phyloP scores from a whole-genome alignment of 352 stramenopile species.

The Discostella stelligera region DNA sequence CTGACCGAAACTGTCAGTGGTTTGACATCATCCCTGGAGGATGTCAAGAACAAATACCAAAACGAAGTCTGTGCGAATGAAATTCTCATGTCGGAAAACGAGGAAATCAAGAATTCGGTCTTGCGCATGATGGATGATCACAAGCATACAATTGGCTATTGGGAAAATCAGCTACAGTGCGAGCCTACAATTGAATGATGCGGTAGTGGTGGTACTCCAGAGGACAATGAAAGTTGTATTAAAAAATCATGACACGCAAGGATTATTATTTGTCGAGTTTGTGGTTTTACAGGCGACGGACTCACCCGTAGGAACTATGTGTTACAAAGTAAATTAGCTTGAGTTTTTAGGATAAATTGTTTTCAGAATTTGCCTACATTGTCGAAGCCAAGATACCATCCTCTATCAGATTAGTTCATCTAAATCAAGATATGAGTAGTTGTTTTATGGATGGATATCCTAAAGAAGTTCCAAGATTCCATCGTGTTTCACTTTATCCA shows the following conservation, averaged over 20 bases:
- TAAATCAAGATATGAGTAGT: too few species aligned
- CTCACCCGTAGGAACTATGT: neutral
- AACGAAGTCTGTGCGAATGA: constrained; percentile 17
- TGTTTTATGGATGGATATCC: too few species aligned
- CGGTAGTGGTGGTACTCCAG: neutral
- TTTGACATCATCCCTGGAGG: constrained; percentile 21
- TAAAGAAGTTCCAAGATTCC: too few species aligned
- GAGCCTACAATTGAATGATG: neutral
- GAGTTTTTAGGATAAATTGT: too few species aligned
- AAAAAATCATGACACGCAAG: neutral
- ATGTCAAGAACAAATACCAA: constrained; percentile 10
- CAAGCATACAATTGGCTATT: constrained; percentile 1
- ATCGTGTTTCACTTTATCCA: neutral
- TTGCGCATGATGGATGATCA: neutral
- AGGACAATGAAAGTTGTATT: neutral
- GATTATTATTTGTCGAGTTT: neutral
- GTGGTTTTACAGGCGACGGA: neutral
- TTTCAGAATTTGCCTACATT: too few species aligned
- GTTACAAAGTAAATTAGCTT: neutral
- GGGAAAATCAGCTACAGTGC: constrained; percentile 3
- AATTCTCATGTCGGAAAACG: constrained; percentile 16
- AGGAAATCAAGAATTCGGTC: neutral
- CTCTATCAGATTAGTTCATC: too few species aligned
- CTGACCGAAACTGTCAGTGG: constrained; percentile 10
- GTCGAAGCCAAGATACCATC: too few species aligned